These are phyloP conservation scores for Penicillium bovifimosum DNA, from an alignment of 495 filamentous ascomycete species.

Conservation along the genomic window DNA sequence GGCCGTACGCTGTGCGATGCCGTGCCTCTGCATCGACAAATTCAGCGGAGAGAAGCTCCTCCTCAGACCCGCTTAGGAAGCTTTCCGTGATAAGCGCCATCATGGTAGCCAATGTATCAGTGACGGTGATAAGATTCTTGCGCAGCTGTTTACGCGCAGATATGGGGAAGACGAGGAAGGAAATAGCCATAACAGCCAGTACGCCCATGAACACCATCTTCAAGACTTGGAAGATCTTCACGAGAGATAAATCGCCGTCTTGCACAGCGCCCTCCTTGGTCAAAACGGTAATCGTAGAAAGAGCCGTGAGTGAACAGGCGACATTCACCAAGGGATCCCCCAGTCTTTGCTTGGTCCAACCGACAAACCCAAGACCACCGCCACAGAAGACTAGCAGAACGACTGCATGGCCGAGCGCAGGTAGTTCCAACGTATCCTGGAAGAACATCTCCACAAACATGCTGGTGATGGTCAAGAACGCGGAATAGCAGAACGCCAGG, in stretches of 20 bases:
- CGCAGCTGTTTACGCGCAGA: slow-evolving; percentile 74
- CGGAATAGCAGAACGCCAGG: slow-evolving; percentile 76
- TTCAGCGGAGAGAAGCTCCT: slow-evolving; percentile 58
- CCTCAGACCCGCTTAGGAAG: slow-evolving; percentile 80
- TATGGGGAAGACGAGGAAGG: slow-evolving; percentile 71
- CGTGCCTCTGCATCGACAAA: slow-evolving; percentile 61
- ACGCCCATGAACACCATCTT: slow-evolving; percentile 91
- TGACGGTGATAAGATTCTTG: slow-evolving; percentile 67
- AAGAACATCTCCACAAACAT: slow-evolving; percentile 83
- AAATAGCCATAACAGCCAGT: slow-evolving; percentile 65
- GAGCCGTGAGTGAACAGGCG: slow-evolving; percentile 81
- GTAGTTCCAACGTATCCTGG: slow-evolving; percentile 55
- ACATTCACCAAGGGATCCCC: slow-evolving; percentile 86
- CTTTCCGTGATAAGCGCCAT: slow-evolving; percentile 75
- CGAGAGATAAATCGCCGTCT: slow-evolving; percentile 67
- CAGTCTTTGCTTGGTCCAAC: slow-evolving; percentile 86
- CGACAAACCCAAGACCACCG: slow-evolving; percentile 82
- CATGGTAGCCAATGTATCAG: slow-evolving; percentile 73
- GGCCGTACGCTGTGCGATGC: slow-evolving; percentile 64
- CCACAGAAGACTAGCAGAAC: slow-evolving; percentile 85
- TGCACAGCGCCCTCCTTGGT: slow-evolving; percentile 91
- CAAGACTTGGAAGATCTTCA: slow-evolving; percentile 80
- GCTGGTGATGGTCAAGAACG: slow-evolving; percentile 72
- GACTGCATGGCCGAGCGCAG: slow-evolving; percentile 69
- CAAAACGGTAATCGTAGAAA: slow-evolving; percentile 85